Percentiles rank a stretch among this genome's conserved stretches.
These are phyloP conservation scores for Wickerhamiella dianesei DNA, from an alignment of 805 yeast species.

Conservation along the genomic window DNA sequence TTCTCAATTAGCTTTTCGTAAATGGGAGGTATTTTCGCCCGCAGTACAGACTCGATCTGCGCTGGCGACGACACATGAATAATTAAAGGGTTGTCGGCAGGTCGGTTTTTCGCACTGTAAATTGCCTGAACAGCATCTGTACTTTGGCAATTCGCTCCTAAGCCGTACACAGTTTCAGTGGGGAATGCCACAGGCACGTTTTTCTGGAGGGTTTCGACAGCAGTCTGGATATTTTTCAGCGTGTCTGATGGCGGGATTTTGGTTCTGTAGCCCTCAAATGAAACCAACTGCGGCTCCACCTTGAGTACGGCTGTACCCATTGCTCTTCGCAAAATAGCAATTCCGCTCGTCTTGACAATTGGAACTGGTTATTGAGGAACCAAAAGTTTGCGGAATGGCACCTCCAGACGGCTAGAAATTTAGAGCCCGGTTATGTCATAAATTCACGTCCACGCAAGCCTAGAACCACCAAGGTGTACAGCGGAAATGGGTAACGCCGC, in stretches of 20 bases:
- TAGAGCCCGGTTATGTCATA: too few species aligned
- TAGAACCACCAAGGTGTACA: too few species aligned
- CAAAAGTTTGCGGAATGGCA: too few species aligned
- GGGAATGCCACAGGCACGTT: constrained; percentile 78
- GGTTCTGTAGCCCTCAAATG: constrained; percentile 32
- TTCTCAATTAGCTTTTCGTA: constrained; percentile 50
- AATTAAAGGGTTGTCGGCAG: constrained; percentile 89
- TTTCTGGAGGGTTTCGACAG: constrained; percentile 43
- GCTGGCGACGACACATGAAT: constrained; percentile 70
- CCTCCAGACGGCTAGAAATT: too few species aligned
- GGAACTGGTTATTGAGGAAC: too few species aligned
- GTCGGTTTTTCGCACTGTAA: constrained; percentile 81
- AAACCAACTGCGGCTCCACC: constrained; percentile 41
- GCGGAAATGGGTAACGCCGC: background rate
- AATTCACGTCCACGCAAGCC: too few species aligned
- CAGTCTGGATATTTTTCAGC: constrained; percentile 36
- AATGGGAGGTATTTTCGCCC: constrained; percentile 49
- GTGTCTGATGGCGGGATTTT: constrained; percentile 28
- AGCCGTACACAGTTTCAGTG: constrained; percentile 93
- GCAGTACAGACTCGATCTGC: constrained; percentile 52
- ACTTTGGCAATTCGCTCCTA: constrained; percentile 74
- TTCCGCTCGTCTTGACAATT: background rate
- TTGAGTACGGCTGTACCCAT: constrained; percentile 34
- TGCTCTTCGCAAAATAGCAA: background rate
- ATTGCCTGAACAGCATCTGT: constrained; percentile 65